Conservation (phyloP, 306 rosid genomes). For the Bauhinia variegata region DNA sequence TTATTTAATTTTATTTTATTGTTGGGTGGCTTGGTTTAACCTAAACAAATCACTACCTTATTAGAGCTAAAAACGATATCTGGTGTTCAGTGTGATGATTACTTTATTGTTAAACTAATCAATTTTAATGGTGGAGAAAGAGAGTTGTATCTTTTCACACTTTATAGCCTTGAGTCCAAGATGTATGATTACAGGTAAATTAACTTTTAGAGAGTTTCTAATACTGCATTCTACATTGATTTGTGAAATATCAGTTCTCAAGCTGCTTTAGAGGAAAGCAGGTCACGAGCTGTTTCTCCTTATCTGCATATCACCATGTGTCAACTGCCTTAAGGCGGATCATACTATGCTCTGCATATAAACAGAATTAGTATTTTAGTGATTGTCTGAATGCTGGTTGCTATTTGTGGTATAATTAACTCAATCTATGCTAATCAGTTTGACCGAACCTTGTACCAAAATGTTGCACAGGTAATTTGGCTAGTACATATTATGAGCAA, state of each 20-base stretch:
- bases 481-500: slow-evolving; percentile 89
- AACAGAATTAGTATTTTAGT: not conserved
- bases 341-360: not conserved
- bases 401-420: not conserved
- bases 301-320: not conserved
- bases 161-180: not conserved
- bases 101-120: not conserved
- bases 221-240: not conserved
- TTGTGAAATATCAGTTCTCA: not conserved
- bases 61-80: not conserved
- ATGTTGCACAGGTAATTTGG: slow-evolving; percentile 78
- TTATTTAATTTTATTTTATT: not conserved
- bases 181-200: not conserved
- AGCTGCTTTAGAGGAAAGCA: no score
- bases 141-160: not conserved
- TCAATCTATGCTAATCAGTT: not conserved
- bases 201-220: not conserved
- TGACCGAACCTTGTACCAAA: slow-evolving; percentile 8
- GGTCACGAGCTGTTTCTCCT: not conserved
- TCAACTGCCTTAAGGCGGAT: not conserved
- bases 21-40: not conserved
- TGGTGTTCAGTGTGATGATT: not conserved
- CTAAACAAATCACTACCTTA: not conserved
- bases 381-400: not conserved
- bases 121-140: not conserved